Evolutionary conservation across 805 yeast species (phyloP).

Genomic region (Ogataea zsoltii): DNA sequence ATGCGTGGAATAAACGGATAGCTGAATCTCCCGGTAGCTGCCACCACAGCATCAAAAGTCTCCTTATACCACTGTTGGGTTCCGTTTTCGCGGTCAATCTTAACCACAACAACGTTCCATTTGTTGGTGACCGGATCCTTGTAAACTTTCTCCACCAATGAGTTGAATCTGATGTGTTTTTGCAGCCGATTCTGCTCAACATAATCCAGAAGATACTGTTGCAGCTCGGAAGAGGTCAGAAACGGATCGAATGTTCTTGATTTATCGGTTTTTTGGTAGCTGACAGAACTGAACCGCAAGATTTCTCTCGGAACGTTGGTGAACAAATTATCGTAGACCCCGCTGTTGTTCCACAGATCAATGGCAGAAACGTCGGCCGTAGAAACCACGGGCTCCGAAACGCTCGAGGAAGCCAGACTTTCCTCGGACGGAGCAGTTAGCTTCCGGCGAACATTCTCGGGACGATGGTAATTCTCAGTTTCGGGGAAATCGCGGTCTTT

Average conservation of each 20-base stretch:
- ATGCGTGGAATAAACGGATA: conserved; percentile 59
- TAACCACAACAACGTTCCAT: conserved; percentile 34
- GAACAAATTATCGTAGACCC: conserved; percentile 65
- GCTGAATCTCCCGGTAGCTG: conserved; percentile 63
- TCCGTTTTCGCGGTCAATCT: conserved; percentile 9
- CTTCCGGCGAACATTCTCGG: conserved; percentile 6
- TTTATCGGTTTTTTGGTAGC: conserved; percentile 41
- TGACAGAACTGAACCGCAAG: conserved; percentile 61
- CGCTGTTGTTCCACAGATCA: conserved; percentile 42
- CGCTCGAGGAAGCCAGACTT: conserved; percentile 20
- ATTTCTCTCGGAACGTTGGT: conserved; percentile 64
- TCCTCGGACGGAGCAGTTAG: conserved; percentile 29
- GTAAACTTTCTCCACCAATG: conserved; percentile 42
- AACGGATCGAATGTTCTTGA: conserved; percentile 33
- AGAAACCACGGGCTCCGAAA: conserved; percentile 35
- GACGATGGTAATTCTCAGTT: conserved; percentile 5
- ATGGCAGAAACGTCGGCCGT: conserved; percentile 20
- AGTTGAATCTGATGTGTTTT: conserved; percentile 41
- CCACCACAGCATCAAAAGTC: conserved; percentile 59
- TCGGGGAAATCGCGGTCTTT: conserved; percentile 28
- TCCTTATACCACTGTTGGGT: conserved; percentile 41
- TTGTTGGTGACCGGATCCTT: conserved; percentile 20
- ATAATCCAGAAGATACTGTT: conserved; percentile 55
- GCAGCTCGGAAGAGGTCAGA: conserved; percentile 59
- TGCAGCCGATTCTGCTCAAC: conserved; percentile 38